phyloP scores from a whole-genome alignment of 345 rosid species.

The Capsella bursapastoris region DNA sequence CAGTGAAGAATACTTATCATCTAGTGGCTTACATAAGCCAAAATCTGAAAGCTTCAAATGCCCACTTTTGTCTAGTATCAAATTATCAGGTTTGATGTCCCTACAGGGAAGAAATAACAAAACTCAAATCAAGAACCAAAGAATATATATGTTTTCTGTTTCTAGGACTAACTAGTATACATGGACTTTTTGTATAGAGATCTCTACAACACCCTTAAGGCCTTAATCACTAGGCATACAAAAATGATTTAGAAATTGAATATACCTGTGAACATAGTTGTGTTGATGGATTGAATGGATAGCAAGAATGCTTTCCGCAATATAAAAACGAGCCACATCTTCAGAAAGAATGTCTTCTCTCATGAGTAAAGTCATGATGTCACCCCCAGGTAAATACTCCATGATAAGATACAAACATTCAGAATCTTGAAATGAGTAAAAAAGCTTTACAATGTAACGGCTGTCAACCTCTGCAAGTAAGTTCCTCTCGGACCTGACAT shows the following conservation, averaged over 20 bases:
- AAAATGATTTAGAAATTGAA: not conserved
- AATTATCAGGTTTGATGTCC: conserved; percentile 98
- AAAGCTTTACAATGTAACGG: conserved; percentile 87
- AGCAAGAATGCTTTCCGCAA: conserved; percentile 88
- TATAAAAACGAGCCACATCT: conserved; percentile 90
- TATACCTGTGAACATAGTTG: conserved; percentile 81
- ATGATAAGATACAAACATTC: conserved; percentile 92
- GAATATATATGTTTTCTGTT: not conserved
- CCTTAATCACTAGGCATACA: conserved; percentile 9
- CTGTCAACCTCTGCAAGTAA: conserved; percentile 98
- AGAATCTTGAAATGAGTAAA: conserved; percentile 97
- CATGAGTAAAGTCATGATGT: conserved; percentile 98
- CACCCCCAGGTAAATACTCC: conserved; percentile 99
- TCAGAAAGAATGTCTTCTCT: conserved; percentile 95
- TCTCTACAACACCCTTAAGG: conserved; percentile 8
- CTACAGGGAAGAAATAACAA: conserved; percentile 51
- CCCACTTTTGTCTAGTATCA: conserved; percentile 90
- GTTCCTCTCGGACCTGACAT: conserved; percentile 98
- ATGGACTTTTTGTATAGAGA: conserved; percentile 2
- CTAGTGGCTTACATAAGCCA: conserved; percentile 97
- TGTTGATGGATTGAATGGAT: conserved; percentile 89
- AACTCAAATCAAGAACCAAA: conserved; percentile 24
- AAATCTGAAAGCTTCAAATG: conserved; percentile 99
- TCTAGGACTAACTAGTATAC: not conserved
- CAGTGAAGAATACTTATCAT: conserved; percentile 85